A percentile compares a stretch with the other conserved stretches of the same genome.
Evolutionary conservation across 768 basidiomycete species (phyloP).

Genomic region (Chlorophyllum brunneum): DNA sequence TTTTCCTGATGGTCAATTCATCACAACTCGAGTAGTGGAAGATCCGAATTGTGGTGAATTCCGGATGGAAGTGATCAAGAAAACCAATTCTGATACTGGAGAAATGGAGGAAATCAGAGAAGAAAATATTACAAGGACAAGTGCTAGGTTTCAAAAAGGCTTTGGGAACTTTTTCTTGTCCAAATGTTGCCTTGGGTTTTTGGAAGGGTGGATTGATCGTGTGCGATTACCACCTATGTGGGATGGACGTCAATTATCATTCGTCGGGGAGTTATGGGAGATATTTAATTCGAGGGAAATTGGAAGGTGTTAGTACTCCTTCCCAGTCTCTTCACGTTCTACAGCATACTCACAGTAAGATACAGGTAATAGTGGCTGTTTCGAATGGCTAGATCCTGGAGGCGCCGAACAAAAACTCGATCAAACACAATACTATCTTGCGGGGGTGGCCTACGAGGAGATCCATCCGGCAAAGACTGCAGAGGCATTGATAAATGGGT

Average conservation of each 20-base stretch:
- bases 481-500: neutral
- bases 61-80: neutral
- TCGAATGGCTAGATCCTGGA: constrained; percentile 3
- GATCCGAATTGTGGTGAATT: neutral
- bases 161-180: constrained; percentile 8
- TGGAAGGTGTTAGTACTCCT: constrained; percentile 3
- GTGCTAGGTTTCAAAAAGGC: neutral
- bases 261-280: constrained; percentile 13
- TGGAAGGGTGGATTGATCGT: constrained; percentile 5
- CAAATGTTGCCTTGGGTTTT: neutral
- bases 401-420: constrained; percentile 10
- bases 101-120: neutral
- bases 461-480: neutral
- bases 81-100: neutral
- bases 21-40: neutral
- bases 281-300: constrained; percentile 12
- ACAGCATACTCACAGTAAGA: neutral
- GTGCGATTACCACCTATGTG: neutral
- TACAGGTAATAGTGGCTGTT: neutral
- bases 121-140: neutral
- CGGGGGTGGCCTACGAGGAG: neutral
- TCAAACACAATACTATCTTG: constrained; percentile 5
- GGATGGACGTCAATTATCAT: constrained; percentile 3
- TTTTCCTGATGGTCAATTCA: neutral
- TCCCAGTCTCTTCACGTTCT: neutral